These are phyloP conservation scores for Trichoderma guizhouense DNA, from an alignment of 2,329 filamentous ascomycete genomes.

Conservation along the genomic window DNA sequence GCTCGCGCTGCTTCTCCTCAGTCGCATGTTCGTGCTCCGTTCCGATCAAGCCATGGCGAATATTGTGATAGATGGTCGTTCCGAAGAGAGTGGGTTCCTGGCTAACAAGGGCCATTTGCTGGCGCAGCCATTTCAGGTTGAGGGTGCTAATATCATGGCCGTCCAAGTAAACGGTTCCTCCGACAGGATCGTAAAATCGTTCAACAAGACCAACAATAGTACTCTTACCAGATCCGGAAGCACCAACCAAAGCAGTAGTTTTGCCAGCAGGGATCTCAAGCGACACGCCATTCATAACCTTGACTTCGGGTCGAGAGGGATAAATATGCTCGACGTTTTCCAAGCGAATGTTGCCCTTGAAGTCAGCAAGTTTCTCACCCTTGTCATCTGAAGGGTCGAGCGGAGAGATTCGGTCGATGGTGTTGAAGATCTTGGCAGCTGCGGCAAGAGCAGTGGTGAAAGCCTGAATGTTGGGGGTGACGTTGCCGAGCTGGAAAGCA, in stretches of 20 bases:
- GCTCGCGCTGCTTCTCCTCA: constrained; percentile 64
- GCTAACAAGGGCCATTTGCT: constrained; percentile 87
- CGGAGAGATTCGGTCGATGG: constrained; percentile 84
- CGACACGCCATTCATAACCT: constrained; percentile 79
- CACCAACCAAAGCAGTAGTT: constrained; percentile 88
- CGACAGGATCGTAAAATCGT: constrained; percentile 88
- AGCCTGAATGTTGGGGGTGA: constrained; percentile 80
- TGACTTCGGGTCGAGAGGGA: constrained; percentile 85
- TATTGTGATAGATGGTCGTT: constrained; percentile 86
- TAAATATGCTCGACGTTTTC: constrained; percentile 88
- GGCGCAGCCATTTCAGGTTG: constrained; percentile 86
- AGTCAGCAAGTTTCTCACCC: constrained; percentile 67
- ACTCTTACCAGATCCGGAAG: constrained; percentile 91
- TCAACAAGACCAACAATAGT: constrained; percentile 93
- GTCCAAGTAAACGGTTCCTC: constrained; percentile 75
- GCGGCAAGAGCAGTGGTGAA: constrained; percentile 83
- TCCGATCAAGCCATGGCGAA: constrained; percentile 82
- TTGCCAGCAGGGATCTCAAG: constrained; percentile 86
- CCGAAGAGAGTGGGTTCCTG: constrained; percentile 92
- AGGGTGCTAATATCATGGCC: constrained; percentile 76
- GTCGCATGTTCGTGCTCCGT: constrained; percentile 66
- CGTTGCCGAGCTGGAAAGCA: constrained; percentile 84
- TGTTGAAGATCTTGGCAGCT: constrained; percentile 87
- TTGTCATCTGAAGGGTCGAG: constrained; percentile 69
- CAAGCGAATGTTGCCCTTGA: constrained; percentile 77